Conservation (phyloP, 371 early-diverging fungal genomes). For the Actinomortierella ambigua region DNA sequence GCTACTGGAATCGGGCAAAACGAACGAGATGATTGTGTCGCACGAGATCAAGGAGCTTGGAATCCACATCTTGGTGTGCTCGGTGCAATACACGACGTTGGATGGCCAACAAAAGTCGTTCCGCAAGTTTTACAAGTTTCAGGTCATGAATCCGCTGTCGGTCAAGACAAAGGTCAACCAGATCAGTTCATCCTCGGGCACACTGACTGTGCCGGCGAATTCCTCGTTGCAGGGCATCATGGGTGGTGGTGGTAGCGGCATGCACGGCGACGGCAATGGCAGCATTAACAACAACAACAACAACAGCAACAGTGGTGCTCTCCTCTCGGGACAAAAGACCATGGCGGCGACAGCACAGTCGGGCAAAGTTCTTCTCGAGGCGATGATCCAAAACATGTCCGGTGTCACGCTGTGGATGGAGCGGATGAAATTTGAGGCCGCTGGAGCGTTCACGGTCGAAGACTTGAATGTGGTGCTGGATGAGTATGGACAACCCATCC, state of each 20-base stretch:
- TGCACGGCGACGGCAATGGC: too few relatives aligned
- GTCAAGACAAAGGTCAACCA: conserved; percentile 96
- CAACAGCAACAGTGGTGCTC: conserved; percentile 14
- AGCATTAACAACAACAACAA: neutral
- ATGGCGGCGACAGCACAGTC: too few relatives aligned
- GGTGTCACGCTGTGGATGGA: conserved; percentile 85
- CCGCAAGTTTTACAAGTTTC: conserved; percentile 93
- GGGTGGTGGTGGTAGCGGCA: too few relatives aligned
- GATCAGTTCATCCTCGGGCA: conserved; percentile 10
- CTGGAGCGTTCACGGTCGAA: conserved; percentile 67
- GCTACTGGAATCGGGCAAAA: conserved; percentile 57
- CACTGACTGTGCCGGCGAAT: conserved; percentile 7
- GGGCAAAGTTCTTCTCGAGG: conserved; percentile 86
- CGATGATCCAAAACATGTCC: conserved; percentile 91
- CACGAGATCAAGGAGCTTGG: conserved; percentile 97
- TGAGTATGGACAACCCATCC: conserved; percentile 4
- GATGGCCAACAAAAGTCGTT: conserved; percentile 75
- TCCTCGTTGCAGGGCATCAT: conserved; percentile 3
- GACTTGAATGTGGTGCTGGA: conserved; percentile 66
- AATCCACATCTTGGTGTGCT: conserved; percentile 88
- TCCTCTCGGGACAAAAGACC: conserved; percentile 47
- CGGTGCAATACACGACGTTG: conserved; percentile 77
- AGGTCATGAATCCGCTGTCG: conserved; percentile 93
- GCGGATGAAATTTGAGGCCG: conserved; percentile 84
- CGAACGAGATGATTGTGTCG: conserved; percentile 72